A percentile compares a stretch with the other conserved stretches of the same genome.
Conservation (phyloP, 2,329 filamentous ascomycete genomes). For the Clonostachys byssicola region DNA sequence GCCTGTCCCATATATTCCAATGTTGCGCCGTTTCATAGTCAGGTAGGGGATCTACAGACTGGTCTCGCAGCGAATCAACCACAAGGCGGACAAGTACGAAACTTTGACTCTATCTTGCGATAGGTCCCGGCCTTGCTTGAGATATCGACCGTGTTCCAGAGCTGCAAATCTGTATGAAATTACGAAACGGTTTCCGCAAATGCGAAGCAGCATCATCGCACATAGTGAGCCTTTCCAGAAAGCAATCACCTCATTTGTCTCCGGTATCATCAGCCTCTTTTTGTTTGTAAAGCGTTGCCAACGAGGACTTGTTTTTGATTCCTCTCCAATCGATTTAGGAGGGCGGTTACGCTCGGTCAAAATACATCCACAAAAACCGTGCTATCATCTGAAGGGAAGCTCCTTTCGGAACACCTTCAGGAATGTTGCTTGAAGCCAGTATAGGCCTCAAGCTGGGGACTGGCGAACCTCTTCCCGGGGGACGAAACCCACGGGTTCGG, state of each 20-base stretch:
- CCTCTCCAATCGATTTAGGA: slow-evolving; percentile 60
- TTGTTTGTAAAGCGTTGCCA: slow-evolving; percentile 79
- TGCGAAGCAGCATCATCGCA: too few species aligned
- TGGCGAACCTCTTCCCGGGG: slow-evolving; percentile 44
- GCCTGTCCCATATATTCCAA: slow-evolving; percentile 27
- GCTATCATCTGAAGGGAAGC: slow-evolving; percentile 46
- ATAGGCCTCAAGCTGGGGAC: slow-evolving; percentile 12
- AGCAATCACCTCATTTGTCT: too few species aligned
- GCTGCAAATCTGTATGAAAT: too few species aligned
- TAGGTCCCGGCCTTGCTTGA: slow-evolving; percentile 63
- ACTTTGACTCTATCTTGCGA: slow-evolving; percentile 92
- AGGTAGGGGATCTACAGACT: too few species aligned
- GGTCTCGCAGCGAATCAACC: background rate
- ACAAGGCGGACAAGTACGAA: slow-evolving; percentile 75
- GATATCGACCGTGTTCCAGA: slow-evolving; percentile 3
- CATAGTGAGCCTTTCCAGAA: too few species aligned
- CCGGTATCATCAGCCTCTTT: slow-evolving; percentile 43
- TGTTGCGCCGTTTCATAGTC: background rate
- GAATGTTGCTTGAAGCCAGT: slow-evolving; percentile 15
- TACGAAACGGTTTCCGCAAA: too few species aligned
- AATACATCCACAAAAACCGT: slow-evolving; percentile 95
- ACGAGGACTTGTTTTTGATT: slow-evolving; percentile 94
- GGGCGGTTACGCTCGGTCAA: slow-evolving; percentile 77
- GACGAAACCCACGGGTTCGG: slow-evolving; percentile 34
- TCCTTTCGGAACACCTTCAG: slow-evolving; percentile 42